These are phyloP conservation scores for Dothideomycetes sp. DNA, from an alignment of 2,329 filamentous ascomycete genomes.

Conservation along the genomic window DNA sequence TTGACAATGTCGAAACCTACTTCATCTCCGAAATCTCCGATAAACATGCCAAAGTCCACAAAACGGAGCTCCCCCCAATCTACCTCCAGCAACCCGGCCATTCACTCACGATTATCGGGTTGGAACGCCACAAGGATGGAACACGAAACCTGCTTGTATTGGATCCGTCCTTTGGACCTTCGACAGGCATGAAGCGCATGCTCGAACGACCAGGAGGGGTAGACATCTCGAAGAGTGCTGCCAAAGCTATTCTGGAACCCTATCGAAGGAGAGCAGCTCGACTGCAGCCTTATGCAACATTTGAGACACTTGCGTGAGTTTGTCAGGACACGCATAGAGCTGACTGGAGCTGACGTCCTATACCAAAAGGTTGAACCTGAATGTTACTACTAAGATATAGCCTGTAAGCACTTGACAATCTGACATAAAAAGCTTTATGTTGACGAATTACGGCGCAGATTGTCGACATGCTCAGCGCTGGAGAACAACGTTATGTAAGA, in stretches of 20 bases:
- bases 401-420: no score
- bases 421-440: no score
- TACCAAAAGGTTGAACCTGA: no score
- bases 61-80: conserved; percentile 66
- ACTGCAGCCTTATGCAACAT: not conserved
- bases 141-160: conserved; percentile 67
- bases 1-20: conserved; percentile 60
- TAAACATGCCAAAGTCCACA: conserved; percentile 49
- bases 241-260: not conserved
- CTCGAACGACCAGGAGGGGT: no score
- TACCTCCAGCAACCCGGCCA: conserved; percentile 88
- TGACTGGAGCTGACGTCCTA: no score
- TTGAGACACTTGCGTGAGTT: conserved; percentile 1
- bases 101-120: conserved; percentile 79
- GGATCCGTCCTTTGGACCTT: conserved; percentile 72
- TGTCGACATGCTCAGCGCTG: no score
- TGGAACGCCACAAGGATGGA: conserved; percentile 62
- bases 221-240: not conserved
- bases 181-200: conserved; percentile 47
- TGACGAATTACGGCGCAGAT: no score
- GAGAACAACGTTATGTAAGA: no score
- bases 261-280: not conserved
- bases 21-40: conserved; percentile 45
- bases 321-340: not conserved
- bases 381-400: no score